A percentile compares a stretch with the other conserved stretches of the same genome.
Conservation (phyloP, 345 rosid species). For the Viola odorata region DNA sequence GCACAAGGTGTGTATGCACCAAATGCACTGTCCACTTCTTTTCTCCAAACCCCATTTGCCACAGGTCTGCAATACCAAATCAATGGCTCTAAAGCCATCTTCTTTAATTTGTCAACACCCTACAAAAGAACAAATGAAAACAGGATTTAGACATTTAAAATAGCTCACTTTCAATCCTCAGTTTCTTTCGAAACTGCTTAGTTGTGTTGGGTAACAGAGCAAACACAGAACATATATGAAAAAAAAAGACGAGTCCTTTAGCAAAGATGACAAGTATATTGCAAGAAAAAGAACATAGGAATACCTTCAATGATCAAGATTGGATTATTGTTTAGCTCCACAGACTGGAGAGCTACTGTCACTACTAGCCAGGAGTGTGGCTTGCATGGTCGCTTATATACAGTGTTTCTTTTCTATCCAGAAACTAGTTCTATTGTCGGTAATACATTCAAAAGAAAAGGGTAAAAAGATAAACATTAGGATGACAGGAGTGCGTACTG, state of each 20-base stretch:
- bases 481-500: no score
- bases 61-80: slow-evolving; percentile 28
- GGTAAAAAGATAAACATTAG: no score
- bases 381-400: neutral
- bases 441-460: no score
- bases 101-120: neutral
- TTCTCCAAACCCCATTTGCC: slow-evolving; percentile 24
- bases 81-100: slow-evolving; percentile 17
- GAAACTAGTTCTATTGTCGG: no score
- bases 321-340: neutral
- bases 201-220: neutral
- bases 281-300: neutral
- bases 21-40: slow-evolving; percentile 19
- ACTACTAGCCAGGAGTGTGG: neutral
- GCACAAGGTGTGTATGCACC: slow-evolving; percentile 33
- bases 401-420: neutral
- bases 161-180: neutral
- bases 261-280: no score
- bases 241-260: no score
- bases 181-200: neutral
- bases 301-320: slow-evolving; percentile 1
- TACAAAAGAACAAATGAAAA: neutral
- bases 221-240: neutral
- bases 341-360: neutral
- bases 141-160: neutral